A percentile compares a stretch with the other conserved stretches of the same genome.
phyloP scores from a whole-genome alignment of 1,284 basidiomycete species.

The Sanguinoderma infundibulare region DNA sequence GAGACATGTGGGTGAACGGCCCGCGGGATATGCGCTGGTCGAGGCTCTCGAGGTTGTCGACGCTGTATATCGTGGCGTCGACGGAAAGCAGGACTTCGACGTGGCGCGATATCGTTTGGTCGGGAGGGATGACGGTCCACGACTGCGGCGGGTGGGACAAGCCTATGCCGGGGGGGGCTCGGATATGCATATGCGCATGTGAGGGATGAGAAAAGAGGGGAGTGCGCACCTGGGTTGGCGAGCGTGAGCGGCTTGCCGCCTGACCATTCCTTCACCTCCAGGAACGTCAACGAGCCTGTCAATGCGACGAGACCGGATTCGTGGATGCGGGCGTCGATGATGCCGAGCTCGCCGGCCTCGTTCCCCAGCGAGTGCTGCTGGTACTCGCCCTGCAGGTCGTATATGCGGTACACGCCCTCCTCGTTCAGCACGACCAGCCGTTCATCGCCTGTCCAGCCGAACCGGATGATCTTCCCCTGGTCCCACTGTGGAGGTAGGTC shows the following conservation, averaged over 20 bases:
- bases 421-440: slow-evolving; percentile 88
- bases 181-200: slow-evolving; percentile 5
- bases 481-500: slow-evolving; percentile 69
- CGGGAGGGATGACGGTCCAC: slow-evolving; percentile 89
- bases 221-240: slow-evolving; percentile 67
- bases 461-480: slow-evolving; percentile 76
- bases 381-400: slow-evolving; percentile 88
- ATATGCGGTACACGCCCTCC: slow-evolving; percentile 90
- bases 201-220: not conserved
- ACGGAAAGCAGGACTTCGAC: slow-evolving; percentile 86
- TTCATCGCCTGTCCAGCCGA: slow-evolving; percentile 86
- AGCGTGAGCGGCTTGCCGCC: slow-evolving; percentile 72
- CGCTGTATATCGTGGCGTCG: slow-evolving; percentile 75
- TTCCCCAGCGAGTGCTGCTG: slow-evolving; percentile 83
- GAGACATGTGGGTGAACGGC: slow-evolving; percentile 86
- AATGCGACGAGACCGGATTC: slow-evolving; percentile 88
- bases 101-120: slow-evolving; percentile 84
- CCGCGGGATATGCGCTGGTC: slow-evolving; percentile 91
- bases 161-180: slow-evolving; percentile 45
- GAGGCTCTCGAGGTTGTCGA: slow-evolving; percentile 85
- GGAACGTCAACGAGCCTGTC: slow-evolving; percentile 74
- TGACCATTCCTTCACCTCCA: slow-evolving; percentile 88
- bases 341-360: slow-evolving; percentile 85
- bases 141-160: slow-evolving; percentile 78
- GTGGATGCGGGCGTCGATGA: slow-evolving; percentile 86